A percentile compares a stretch with the other conserved stretches of the same genome.
phyloP scores from a whole-genome alignment of 1,139 yeast species.

The Suhomyces guaymorum region DNA sequence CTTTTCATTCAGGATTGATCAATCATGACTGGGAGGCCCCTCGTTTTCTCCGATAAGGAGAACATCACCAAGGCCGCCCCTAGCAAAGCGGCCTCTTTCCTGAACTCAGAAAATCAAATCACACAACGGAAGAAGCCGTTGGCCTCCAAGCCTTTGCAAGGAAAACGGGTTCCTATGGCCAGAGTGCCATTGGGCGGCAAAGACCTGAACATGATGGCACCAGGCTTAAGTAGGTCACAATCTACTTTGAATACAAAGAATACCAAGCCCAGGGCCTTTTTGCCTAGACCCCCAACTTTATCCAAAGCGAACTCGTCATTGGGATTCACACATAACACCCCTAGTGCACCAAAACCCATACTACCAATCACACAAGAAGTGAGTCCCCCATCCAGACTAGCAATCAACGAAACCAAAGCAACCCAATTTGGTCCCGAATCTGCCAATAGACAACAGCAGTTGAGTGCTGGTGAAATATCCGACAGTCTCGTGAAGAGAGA shows the following conservation, averaged over 20 bases:
- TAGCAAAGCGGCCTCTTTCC: conserved; percentile 2
- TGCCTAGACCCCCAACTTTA: conserved; percentile 28
- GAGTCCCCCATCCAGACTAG: too few relatives aligned
- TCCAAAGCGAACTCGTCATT: conserved; percentile 42
- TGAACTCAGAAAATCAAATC: conserved; percentile 9
- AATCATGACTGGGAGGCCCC: conserved; percentile 4
- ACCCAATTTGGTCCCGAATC: conserved; percentile 2
- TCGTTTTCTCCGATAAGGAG: conserved; percentile 15
- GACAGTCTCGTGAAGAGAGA: conserved; percentile 5
- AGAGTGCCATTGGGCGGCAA: conserved; percentile 55
- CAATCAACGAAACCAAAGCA: neutral
- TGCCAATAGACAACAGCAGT: neutral
- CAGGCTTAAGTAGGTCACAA: conserved; percentile 37
- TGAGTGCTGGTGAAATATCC: neutral
- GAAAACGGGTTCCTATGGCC: conserved; percentile 10
- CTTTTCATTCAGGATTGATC: neutral
- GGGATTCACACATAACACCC: conserved; percentile 32
- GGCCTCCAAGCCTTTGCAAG: conserved; percentile 5
- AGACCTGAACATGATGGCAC: conserved; percentile 38
- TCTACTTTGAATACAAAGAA: conserved; percentile 22
- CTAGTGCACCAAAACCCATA: neutral
- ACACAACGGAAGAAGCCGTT: conserved; percentile 7
- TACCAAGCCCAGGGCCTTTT: conserved; percentile 9
- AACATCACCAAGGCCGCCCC: conserved; percentile 10
- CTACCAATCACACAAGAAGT: neutral